A percentile compares a stretch with the other conserved stretches of the same genome.
Conservation (phyloP, 805 yeast species). For the Nakazawaea peltata region DNA sequence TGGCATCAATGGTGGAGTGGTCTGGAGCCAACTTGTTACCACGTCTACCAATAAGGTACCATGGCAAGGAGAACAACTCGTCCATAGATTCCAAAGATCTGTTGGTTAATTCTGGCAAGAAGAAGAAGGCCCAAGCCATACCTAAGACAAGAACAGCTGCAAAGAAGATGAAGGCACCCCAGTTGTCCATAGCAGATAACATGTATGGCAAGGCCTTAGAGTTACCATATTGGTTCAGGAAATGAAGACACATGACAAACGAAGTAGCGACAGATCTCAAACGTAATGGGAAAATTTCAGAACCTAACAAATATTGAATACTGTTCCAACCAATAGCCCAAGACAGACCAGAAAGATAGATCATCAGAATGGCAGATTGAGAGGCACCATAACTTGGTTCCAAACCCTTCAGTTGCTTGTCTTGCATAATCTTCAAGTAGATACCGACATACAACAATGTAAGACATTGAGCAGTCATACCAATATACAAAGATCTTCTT, state of each 20-base stretch:
- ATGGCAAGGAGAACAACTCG: slow-evolving; percentile 43
- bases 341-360: slow-evolving; percentile 43
- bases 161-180: slow-evolving; percentile 47
- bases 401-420: slow-evolving; percentile 23
- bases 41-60: slow-evolving; percentile 49
- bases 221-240: slow-evolving; percentile 44
- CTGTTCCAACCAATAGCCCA: slow-evolving; percentile 57
- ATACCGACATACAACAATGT: slow-evolving; percentile 38
- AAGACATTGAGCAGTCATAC: slow-evolving; percentile 35
- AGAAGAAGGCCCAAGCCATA: slow-evolving; percentile 39
- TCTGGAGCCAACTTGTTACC: slow-evolving; percentile 48
- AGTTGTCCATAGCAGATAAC: slow-evolving; percentile 35
- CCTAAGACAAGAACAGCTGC: slow-evolving; percentile 33
- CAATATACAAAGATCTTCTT: slow-evolving; percentile 39
- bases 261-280: slow-evolving; percentile 17
- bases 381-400: slow-evolving; percentile 42
- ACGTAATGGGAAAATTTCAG: slow-evolving; percentile 47
- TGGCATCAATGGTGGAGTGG: slow-evolving; percentile 22
- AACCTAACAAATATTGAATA: slow-evolving; percentile 34
- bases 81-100: slow-evolving; percentile 45
- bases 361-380: slow-evolving; percentile 40
- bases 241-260: slow-evolving; percentile 46
- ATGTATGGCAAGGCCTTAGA: slow-evolving; percentile 38
- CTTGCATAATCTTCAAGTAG: slow-evolving; percentile 36
- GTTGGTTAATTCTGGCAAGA: slow-evolving; percentile 43